These are phyloP conservation scores for Beta macrorhiza DNA, from an alignment of 179 eudicot genomes.

Conservation along the genomic window DNA sequence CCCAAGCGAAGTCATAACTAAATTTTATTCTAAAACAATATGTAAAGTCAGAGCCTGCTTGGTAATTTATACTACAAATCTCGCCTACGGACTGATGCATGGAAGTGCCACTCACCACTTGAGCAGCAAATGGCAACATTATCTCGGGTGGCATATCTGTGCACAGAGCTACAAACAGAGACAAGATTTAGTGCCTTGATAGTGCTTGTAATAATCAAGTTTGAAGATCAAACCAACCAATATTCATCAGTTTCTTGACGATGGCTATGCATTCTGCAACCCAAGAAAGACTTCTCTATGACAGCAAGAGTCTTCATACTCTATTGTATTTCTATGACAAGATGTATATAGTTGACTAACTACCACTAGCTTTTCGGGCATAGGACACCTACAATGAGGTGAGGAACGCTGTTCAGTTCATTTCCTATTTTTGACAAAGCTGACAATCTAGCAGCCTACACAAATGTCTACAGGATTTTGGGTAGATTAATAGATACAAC, in stretches of 20 bases:
- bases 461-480: not conserved
- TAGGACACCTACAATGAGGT: not conserved
- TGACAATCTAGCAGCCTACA: not conserved
- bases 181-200: not conserved
- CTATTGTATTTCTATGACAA: not conserved
- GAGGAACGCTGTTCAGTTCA: not conserved
- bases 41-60: not conserved
- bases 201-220: not conserved
- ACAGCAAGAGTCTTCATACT: not conserved
- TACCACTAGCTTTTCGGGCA: not conserved
- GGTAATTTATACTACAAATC: not conserved
- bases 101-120: constrained; percentile 58
- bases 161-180: constrained; percentile 53
- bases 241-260: not conserved
- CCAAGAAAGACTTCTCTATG: not conserved
- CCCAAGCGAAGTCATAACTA: not conserved
- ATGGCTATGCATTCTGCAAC: not conserved
- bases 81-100: too few relatives aligned
- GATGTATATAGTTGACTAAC: not conserved
- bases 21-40: too few relatives aligned
- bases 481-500: not conserved
- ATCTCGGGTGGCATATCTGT: constrained; percentile 65
- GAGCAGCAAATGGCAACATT: constrained; percentile 84
- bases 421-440: not conserved
- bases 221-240: not conserved